Conservation (phyloP, 2,329 filamentous ascomycete genomes). For the Hymenoscyphus infarciens region DNA sequence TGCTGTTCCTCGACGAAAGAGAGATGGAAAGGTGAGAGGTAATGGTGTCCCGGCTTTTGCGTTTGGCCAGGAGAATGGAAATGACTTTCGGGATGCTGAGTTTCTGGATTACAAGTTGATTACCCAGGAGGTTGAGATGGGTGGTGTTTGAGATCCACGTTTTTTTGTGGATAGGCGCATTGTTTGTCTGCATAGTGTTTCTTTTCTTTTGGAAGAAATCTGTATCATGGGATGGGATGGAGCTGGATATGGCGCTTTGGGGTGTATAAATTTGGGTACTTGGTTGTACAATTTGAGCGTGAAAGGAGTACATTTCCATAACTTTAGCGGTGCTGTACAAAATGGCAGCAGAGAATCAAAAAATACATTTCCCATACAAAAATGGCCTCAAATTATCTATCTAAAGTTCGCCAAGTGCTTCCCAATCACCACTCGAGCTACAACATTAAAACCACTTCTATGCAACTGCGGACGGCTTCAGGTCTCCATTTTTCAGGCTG, state of each 20-base stretch:
- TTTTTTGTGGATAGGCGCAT: neutral
- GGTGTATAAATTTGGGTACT: neutral
- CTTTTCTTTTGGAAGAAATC: neutral
- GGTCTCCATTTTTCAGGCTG: slow-evolving; percentile 30
- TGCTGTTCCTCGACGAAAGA: slow-evolving; percentile 23
- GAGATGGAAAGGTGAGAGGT: slow-evolving; percentile 28
- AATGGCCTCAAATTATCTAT: neutral
- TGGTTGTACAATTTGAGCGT: neutral
- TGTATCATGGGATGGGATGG: neutral
- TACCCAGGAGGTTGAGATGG: slow-evolving; percentile 32
- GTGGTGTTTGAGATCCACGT: slow-evolving; percentile 22
- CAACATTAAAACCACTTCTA: neutral
- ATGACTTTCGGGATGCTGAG: slow-evolving; percentile 64
- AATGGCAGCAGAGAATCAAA: neutral
- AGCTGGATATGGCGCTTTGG: neutral
- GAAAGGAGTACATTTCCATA: neutral
- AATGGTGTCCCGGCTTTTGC: slow-evolving; percentile 14
- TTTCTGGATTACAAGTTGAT: slow-evolving; percentile 50
- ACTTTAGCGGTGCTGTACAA: neutral
- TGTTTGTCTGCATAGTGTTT: neutral
- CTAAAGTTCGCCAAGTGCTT: neutral
- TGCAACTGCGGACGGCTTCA: slow-evolving; percentile 17
- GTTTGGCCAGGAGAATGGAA: slow-evolving; percentile 44
- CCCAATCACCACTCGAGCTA: no score
- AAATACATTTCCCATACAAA: neutral